phyloP scores from a whole-genome alignment of 306 rosid genomes.

The Prosopis cineraria region DNA sequence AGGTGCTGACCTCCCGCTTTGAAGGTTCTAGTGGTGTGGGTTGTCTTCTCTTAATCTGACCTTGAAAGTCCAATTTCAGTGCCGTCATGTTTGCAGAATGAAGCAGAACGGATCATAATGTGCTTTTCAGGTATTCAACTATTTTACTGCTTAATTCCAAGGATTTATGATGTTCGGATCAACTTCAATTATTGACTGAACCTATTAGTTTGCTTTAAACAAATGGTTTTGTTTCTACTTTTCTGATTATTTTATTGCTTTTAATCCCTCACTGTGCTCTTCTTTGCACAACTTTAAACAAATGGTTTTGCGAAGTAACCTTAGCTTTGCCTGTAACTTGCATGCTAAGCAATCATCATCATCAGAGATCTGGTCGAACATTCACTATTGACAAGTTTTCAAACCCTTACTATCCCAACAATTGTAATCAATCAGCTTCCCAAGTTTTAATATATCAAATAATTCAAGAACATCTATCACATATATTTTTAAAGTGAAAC shows the following conservation, averaged over 20 bases:
- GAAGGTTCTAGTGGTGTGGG: background rate
- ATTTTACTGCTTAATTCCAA: conserved; percentile 30
- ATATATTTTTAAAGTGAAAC: too few relatives aligned
- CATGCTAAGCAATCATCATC: conserved; percentile 95
- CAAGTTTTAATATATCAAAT: too few relatives aligned
- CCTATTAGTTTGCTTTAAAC: conserved; percentile 7
- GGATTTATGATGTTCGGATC: conserved; percentile 20
- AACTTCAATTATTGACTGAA: conserved; percentile 10
- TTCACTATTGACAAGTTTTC: too few relatives aligned
- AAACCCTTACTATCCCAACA: too few relatives aligned
- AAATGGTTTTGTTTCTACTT: conserved; percentile 23
- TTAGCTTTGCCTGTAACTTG: conserved; percentile 92
- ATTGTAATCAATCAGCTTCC: too few relatives aligned
- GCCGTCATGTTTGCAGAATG: background rate
- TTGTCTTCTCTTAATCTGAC: background rate
- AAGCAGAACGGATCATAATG: conserved; percentile 94
- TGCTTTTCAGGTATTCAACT: conserved; percentile 79
- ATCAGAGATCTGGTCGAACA: too few relatives aligned
- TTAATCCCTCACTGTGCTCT: conserved; percentile 77
- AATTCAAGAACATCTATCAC: too few relatives aligned
- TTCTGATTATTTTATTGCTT: conserved; percentile 25
- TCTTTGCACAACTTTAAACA: conserved; percentile 95
- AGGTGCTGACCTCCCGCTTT: too few relatives aligned
- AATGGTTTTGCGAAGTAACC: conserved; percentile 79
- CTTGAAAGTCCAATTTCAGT: background rate